phyloP scores from a whole-genome alignment of 495 filamentous ascomycete species.

The Daldinia caldariorum region DNA sequence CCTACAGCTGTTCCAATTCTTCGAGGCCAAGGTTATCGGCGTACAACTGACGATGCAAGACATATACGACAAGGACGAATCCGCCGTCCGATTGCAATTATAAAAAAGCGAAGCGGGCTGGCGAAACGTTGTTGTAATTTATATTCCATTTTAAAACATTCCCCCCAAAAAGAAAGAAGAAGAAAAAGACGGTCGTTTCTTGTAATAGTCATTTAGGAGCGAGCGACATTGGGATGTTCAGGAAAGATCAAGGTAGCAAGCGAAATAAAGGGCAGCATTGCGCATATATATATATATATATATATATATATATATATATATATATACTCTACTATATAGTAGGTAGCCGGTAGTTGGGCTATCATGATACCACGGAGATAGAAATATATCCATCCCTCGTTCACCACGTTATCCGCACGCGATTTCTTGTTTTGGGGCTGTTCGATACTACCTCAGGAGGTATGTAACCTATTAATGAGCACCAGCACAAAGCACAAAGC shows the following conservation, averaged over 20 bases:
- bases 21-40: constrained; percentile 46
- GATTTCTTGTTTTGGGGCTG: background rate
- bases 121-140: constrained; percentile 3
- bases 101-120: constrained; percentile 11
- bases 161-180: background rate
- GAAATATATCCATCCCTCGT: constrained; percentile 27
- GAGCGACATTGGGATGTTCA: constrained; percentile 11
- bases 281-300: constrained; percentile 21
- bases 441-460: background rate
- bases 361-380: constrained; percentile 41
- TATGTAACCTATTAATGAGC: background rate
- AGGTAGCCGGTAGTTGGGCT: constrained; percentile 21
- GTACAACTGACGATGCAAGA: constrained; percentile 43
- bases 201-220: constrained; percentile 37
- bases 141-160: constrained; percentile 7
- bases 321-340: constrained; percentile 25
- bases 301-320: no score
- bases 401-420: background rate
- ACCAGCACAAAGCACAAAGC: background rate
- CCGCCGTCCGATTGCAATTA: constrained; percentile 40
- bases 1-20: constrained; percentile 44
- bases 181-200: constrained; percentile 34
- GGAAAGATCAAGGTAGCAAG: constrained; percentile 35
- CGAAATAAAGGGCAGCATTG: constrained; percentile 32
- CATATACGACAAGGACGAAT: constrained; percentile 44